Base-by-base conservation (phyloP, 2,329 filamentous ascomycete genomes). In the Colletotrichum lentis region DNA sequence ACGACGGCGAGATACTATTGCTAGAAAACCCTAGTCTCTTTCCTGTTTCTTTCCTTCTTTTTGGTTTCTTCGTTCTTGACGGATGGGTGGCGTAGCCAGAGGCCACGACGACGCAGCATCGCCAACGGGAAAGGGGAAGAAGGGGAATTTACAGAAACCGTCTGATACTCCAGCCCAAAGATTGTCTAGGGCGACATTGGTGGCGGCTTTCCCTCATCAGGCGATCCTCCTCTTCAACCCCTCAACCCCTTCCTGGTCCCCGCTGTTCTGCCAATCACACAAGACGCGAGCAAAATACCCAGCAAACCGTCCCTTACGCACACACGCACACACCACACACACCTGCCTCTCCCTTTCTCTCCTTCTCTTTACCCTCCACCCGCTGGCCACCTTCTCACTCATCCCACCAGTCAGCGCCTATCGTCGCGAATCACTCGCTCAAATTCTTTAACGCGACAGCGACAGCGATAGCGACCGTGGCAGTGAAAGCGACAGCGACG, bases 171-270 rank as follows among this genome's bases (percentile, higher is more conserved):
- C 35, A 27, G 44, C 20, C 57, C 20, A 62, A 49, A 62, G 39
- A 65, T 62, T 58, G 43, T 43, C 57, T 52, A 55, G 49, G 31
- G 58, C 49, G 41, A 62, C 62, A 39, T 52, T 49, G 63, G 57
- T 54, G 47, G 61, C 31, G 41, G 22, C 39, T 22, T 66, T 66
- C 50, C 58, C 64, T 54, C 59, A 63, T 66, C 64, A 66, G 58
- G 64, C 64, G 50, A 66, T 56, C 52, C 44, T 56, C 52, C 50
- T 50, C 41, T 18, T 43, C 49, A 37, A 54, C 35, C 46, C 39
- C 56, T 44, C 46, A 22, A 35, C 47, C 37, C 50, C 57, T 35
- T 39, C 62, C 57, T 50, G 41, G 22, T 50, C 43, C 46, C 57
- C 44, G 47, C 57, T 52, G 47, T 37, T 39, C 57, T 62, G 49